Evolutionary conservation across 2,329 filamentous ascomycete genomes (phyloP).

Genomic region (Fusarium sp.): DNA sequence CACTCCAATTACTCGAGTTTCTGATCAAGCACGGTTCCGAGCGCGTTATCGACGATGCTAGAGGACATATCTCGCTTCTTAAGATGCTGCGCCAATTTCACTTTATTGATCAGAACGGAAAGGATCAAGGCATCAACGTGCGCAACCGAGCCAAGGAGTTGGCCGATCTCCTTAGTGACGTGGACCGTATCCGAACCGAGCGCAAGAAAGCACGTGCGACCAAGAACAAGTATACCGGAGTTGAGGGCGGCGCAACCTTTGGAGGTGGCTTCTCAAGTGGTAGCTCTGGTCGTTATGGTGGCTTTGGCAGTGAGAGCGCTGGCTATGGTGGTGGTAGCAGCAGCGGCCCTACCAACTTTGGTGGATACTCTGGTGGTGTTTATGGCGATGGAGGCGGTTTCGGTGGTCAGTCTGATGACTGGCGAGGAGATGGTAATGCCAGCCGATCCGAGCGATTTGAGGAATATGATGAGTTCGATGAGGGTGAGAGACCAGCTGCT

Average conservation of each 20-base stretch:
- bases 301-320: slow-evolving; percentile 89
- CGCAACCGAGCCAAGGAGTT: slow-evolving; percentile 96
- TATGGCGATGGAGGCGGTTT: slow-evolving; percentile 98
- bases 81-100: slow-evolving; percentile 99
- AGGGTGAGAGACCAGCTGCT: slow-evolving; percentile 66
- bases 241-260: slow-evolving; percentile 81
- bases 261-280: slow-evolving; percentile 68
- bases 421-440: slow-evolving; percentile 67
- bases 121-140: slow-evolving; percentile 98
- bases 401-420: slow-evolving; percentile 80
- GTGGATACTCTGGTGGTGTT: slow-evolving; percentile 77
- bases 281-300: slow-evolving; percentile 76
- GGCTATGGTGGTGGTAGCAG: slow-evolving; percentile 66
- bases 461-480: slow-evolving; percentile 97
- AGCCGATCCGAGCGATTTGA: slow-evolving; percentile 83
- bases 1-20: slow-evolving; percentile 94
- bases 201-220: slow-evolving; percentile 92
- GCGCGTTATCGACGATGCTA: slow-evolving; percentile 95
- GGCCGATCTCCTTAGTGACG: slow-evolving; percentile 90
- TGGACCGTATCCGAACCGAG: slow-evolving; percentile 84
- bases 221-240: slow-evolving; percentile 94
- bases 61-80: slow-evolving; percentile 92
- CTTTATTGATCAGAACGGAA: slow-evolving; percentile 94
- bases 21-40: slow-evolving; percentile 98
- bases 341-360: slow-evolving; percentile 56